Evolutionary conservation across 2,329 filamentous ascomycete species (phyloP).

Genomic region (Colletotrichum sp.): DNA sequence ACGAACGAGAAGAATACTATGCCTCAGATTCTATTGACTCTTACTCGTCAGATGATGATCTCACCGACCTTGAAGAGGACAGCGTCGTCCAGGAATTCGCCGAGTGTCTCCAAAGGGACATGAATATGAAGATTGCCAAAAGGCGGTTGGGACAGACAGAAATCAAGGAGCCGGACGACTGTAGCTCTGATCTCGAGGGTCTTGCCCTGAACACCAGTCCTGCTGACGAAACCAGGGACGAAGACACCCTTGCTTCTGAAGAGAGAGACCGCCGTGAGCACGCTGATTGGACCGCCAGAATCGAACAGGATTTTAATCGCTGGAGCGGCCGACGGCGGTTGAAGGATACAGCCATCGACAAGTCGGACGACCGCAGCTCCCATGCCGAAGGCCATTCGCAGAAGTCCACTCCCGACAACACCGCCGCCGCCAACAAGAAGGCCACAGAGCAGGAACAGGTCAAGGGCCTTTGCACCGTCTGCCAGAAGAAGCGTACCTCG

Average conservation of each 20-base stretch:
- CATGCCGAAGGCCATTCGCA: neutral
- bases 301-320: neutral
- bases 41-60: neutral
- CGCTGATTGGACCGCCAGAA: neutral
- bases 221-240: neutral
- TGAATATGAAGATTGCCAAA: neutral
- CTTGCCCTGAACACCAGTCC: neutral
- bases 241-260: neutral
- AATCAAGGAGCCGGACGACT: neutral
- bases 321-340: neutral
- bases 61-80: neutral
- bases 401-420: neutral
- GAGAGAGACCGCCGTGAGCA: neutral
- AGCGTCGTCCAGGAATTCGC: neutral
- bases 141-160: neutral
- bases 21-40: neutral
- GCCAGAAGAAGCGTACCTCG: neutral
- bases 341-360: neutral
- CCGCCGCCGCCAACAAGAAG: neutral
- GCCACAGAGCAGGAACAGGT: neutral
- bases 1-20: fast-evolving
- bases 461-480: neutral
- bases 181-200: neutral
- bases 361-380: neutral
- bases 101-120: neutral